These are phyloP conservation scores for Poa annua DNA, from an alignment of 176 grass and related monocot genomes.

Conservation along the genomic window DNA sequence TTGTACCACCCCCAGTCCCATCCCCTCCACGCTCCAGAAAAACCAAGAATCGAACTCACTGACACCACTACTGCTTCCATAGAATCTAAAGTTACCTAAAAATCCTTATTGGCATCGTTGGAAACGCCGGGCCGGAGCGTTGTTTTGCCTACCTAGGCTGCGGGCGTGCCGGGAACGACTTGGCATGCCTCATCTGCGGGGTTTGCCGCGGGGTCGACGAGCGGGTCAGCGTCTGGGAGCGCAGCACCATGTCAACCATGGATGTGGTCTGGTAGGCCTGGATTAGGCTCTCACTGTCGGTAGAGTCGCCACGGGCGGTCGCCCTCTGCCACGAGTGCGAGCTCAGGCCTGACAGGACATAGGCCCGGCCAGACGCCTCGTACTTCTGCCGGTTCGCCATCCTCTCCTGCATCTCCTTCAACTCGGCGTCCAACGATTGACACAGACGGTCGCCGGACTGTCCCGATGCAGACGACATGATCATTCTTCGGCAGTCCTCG, in stretches of 20 bases:
- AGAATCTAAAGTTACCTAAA: conserved; percentile 27
- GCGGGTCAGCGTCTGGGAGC: conserved; percentile 70
- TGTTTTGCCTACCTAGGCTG: conserved; percentile 60
- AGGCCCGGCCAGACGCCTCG: conserved; percentile 71
- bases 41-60: conserved; percentile 32
- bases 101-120: conserved; percentile 29
- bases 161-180: conserved; percentile 74
- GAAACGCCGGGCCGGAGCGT: not conserved
- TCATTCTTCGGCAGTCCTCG: conserved; percentile 65
- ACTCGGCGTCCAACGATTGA: conserved; percentile 68
- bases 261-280: conserved; percentile 86
- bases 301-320: conserved; percentile 68
- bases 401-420: conserved; percentile 89
- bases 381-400: conserved; percentile 81
- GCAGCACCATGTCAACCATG: conserved; percentile 87
- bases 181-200: conserved; percentile 66
- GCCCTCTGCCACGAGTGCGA: conserved; percentile 92
- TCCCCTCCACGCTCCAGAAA: conserved; percentile 38
- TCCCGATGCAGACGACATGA: conserved; percentile 60
- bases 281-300: conserved; percentile 65
- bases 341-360: conserved; percentile 83
- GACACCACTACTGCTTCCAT: not conserved
- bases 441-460: conserved; percentile 72
- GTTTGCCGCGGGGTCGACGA: conserved; percentile 28
- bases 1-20: conserved; percentile 46